Conservation (phyloP, 352 stramenopile species). For the Phytopythium delawarense region DNA sequence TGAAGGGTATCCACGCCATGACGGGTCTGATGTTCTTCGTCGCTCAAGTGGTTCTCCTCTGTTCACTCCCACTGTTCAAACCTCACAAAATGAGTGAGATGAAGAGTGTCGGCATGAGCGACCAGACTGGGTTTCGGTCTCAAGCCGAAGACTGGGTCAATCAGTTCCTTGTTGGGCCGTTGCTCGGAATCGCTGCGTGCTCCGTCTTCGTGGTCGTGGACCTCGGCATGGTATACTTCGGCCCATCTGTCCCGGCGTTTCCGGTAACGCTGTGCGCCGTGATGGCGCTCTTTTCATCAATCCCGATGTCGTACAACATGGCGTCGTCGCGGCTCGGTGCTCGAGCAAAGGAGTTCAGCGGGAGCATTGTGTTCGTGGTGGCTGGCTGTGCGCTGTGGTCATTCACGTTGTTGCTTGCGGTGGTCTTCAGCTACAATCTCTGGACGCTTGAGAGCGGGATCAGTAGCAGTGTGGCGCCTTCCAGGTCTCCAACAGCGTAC, state of each 20-base stretch:
- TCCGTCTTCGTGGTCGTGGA: conserved; percentile 48
- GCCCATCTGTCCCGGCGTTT: conserved; percentile 38
- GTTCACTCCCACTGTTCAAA: conserved; percentile 38
- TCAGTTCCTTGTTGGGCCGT: conserved; percentile 31
- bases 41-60: conserved; percentile 31
- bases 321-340: conserved; percentile 20
- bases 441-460: conserved; percentile 23
- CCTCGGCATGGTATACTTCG: conserved; percentile 36
- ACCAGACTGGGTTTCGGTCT: conserved; percentile 2
- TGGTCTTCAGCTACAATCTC: conserved; percentile 41
- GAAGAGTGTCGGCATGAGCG: background rate
- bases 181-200: conserved; percentile 39
- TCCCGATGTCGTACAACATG: conserved; percentile 48
- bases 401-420: conserved; percentile 46
- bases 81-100: background rate
- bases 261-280: conserved; percentile 42
- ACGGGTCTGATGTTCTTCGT: conserved; percentile 39
- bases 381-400: conserved; percentile 52
- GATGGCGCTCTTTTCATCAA: conserved; percentile 44
- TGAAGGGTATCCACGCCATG: conserved; percentile 36
- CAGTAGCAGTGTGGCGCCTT: background rate
- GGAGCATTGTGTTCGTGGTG: conserved; percentile 49
- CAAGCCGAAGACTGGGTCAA: conserved; percentile 23
- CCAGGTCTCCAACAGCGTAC: conserved; percentile 21
- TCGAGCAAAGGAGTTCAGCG: conserved; percentile 29